Base-by-base conservation (phyloP, 495 filamentous ascomycete species). In the Aspergillus campestris region DNA sequence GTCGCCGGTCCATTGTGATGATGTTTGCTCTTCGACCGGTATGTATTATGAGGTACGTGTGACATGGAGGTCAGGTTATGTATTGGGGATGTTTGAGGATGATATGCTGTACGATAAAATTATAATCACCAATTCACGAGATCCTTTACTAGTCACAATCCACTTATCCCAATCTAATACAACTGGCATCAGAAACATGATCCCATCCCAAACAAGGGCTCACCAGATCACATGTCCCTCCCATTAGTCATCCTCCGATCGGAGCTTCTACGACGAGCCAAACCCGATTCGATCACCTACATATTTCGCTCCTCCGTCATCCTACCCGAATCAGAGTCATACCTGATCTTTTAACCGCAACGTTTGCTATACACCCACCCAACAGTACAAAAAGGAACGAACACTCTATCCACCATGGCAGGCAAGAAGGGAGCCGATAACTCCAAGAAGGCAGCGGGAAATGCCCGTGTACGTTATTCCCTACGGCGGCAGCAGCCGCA, bases 391-490 rank as follows among this genome's bases (percentile, higher is more conserved):
- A 10, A 14, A 28, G 29, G 27, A 7, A 31, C 14, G 13, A 42
- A 33, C 27, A 11, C 11, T 1, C n/a, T 45, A 10, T 34, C 33
- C 30, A 66, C 48, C 39, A 70, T 70, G 67, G 65, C 48, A 54
- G 63, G 63, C 38, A 87, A 87, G 67, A 94, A 88, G 67, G 71
- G 67, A 44, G 71, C 59, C 14, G 86, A 89, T 52, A 86, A 83
- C 68, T 83, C 79, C 56, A 97, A 95, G 73, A 97, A 97, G 71
- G 90, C 72, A 0, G 78, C 79, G 2, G 94, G 92, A 52, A 87
- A 97, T 57, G 89, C 91, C 55, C 72, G 70, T 40, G 74, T 72
- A 64, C 47, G 68, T 66, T 44, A 7, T 39, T 2, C 29, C 40
- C 40, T 14, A 34, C 6, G 39, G 24, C 34, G 28, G 31, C 9